Evolutionary conservation across 805 yeast species (phyloP).

Genomic region (Zygotorulaspora danielsina): DNA sequence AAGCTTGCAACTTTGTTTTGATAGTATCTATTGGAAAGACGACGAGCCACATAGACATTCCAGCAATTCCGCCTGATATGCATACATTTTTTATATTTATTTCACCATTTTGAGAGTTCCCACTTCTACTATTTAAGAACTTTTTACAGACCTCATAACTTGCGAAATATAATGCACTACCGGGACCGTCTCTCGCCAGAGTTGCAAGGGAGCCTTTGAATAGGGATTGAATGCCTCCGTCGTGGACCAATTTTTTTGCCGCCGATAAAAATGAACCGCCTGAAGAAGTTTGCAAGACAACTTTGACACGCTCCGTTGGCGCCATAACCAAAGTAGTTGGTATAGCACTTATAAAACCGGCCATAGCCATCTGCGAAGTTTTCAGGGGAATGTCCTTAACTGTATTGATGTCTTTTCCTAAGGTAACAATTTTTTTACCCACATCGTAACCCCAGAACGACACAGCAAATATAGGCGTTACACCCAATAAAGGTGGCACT

Average conservation of each 20-base stretch:
- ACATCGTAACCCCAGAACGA: slow-evolving; percentile 98
- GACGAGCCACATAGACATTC: slow-evolving; percentile 94
- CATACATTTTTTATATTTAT: slow-evolving; percentile 71
- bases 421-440: slow-evolving; percentile 71
- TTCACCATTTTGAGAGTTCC: slow-evolving; percentile 45
- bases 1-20: slow-evolving; percentile 47
- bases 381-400: slow-evolving; percentile 38
- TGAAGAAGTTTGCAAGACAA: slow-evolving; percentile 76
- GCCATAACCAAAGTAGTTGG: slow-evolving; percentile 97
- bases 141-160: slow-evolving; percentile 82
- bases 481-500: slow-evolving; percentile 90
- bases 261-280: slow-evolving; percentile 39
- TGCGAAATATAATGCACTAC: slow-evolving; percentile 92
- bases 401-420: slow-evolving; percentile 18
- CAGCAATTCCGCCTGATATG: slow-evolving; percentile 93
- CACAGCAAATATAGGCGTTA: slow-evolving; percentile 97
- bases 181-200: slow-evolving; percentile 95
- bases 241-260: slow-evolving; percentile 60
- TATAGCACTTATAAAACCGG: slow-evolving; percentile 90
- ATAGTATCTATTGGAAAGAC: slow-evolving; percentile 96
- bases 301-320: slow-evolving; percentile 94
- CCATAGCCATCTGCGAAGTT: slow-evolving; percentile 72
- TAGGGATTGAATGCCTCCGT: slow-evolving; percentile 80
- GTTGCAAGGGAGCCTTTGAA: slow-evolving; percentile 92
- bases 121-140: slow-evolving; percentile 42